Evolutionary conservation across 768 basidiomycete genomes (phyloP).

Genomic region (Naganishia friedmannii): DNA sequence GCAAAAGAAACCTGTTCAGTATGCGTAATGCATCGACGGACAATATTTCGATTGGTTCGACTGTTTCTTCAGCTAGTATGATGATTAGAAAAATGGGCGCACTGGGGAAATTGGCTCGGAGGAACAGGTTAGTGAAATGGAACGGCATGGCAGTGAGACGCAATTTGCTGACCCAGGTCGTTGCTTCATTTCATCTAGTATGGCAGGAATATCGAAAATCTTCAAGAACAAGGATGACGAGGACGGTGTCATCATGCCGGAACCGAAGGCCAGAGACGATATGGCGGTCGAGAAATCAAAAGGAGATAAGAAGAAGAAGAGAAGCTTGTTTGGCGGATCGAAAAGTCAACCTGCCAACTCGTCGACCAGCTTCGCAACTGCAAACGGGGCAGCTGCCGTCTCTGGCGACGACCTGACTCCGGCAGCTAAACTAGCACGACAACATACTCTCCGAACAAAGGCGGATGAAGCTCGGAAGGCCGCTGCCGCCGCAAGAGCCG

Average conservation of each 20-base stretch:
- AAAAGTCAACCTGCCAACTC: slow-evolving; percentile 68
- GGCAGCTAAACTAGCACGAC: slow-evolving; percentile 81
- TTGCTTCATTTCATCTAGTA: slow-evolving; percentile 53
- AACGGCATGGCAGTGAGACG: too few relatives aligned
- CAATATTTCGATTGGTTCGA: slow-evolving; percentile 91
- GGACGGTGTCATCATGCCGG: slow-evolving; percentile 56
- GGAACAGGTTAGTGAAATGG: slow-evolving; percentile 64
- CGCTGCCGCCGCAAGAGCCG: slow-evolving; percentile 40
- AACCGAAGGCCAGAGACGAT: slow-evolving; percentile 51
- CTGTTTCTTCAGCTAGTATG: slow-evolving; percentile 88
- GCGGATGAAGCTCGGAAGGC: slow-evolving; percentile 59
- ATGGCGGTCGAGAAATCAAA: slow-evolving; percentile 42
- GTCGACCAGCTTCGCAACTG: slow-evolving; percentile 74
- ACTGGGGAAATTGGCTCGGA: slow-evolving; percentile 79
- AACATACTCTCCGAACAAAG: slow-evolving; percentile 78
- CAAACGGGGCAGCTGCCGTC: slow-evolving; percentile 57
- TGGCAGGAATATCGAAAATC: slow-evolving; percentile 84
- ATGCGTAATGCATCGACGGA: slow-evolving; percentile 84
- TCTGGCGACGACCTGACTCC: slow-evolving; percentile 75
- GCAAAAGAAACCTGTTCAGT: slow-evolving; percentile 73
- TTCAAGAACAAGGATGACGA: slow-evolving; percentile 74
- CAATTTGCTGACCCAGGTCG: slow-evolving; percentile 4
- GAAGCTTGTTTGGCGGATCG: slow-evolving; percentile 54
- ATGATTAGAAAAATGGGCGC: slow-evolving; percentile 92
- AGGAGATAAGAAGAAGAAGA: slow-evolving; percentile 56